Evolutionary conservation across 352 stramenopile species (phyloP), one percentile per base, ranked within the genome.

Genomic region (Globisporangium rhizosaccharum): DNA sequence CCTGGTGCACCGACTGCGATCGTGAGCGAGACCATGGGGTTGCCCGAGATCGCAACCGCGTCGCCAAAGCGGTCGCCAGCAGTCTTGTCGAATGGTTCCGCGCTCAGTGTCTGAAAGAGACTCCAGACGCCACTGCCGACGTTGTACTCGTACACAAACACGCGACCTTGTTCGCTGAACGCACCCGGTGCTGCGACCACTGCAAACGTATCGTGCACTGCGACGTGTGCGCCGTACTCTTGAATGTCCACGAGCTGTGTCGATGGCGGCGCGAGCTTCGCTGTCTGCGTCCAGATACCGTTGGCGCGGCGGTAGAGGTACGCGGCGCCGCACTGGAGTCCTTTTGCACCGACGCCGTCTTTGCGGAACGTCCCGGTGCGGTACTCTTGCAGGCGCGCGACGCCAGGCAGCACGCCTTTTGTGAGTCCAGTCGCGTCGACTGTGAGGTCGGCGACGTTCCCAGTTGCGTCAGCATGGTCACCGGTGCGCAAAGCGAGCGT

Each of bases 81-180:
- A 0, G 66, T 62, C 15, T 60, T 62, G 36, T 62, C 67, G 53
- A 87, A 85, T 14, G 85, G 82, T 0, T 68, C 62, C 5, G 73
- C 60, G 5, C 65, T 84, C 15, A 94, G 58, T 0, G 75, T 78
- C 70, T 94, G 82, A 23, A 91, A 92, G 0, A 91, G 68, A 4
- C 58, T 57, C 83, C 83, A 94, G 0, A 57, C 63, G 5, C 30
- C 9, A 7, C 60, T 66, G 0, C 60, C 63, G 2, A 60, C 63
- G 39, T 81, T 85, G 62, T 70, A 89, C 51, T 88, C 72, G 57
- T 95, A 95, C 20, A 95, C 70, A 26, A 83, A 95, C 6, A 76
- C 85, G 23, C 82, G 79, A 0, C 85, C 84, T 59, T 85, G 52
- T 47, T 89, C 73, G 10, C 71, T 18, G 59, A 66, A 85, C 0